phyloP scores from a whole-genome alignment of 208 protist species.

The Crithidia acanthocephali region DNA sequence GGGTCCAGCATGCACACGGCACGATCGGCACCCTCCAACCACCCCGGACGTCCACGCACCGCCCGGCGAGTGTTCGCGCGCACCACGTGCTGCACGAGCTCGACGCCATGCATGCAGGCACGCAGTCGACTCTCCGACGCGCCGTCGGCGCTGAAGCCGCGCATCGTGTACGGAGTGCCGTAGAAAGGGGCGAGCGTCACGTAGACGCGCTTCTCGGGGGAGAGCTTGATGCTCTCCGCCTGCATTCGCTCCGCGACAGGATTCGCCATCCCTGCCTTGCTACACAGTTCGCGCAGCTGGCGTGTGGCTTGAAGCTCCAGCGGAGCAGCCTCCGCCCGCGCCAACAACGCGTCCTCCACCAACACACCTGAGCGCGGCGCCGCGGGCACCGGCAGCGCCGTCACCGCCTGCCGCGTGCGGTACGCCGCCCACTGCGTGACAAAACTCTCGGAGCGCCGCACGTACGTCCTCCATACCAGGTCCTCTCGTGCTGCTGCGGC shows the following conservation, averaged over 20 bases:
- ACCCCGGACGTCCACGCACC: constrained; percentile 2
- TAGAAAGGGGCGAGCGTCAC: constrained; percentile 48
- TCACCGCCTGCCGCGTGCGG: constrained; percentile 20
- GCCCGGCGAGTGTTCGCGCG: constrained; percentile 12
- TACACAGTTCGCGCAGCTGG: constrained; percentile 41
- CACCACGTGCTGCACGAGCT: constrained; percentile 47
- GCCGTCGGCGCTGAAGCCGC: constrained; percentile 44
- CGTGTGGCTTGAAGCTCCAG: constrained; percentile 36
- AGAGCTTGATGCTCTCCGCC: neutral
- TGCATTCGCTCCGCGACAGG: neutral
- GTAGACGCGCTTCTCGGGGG: constrained; percentile 34
- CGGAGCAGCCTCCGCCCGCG: constrained; percentile 33
- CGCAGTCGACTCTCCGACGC: constrained; percentile 49
- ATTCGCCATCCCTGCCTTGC: constrained; percentile 49
- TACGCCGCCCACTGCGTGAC: constrained; percentile 5
- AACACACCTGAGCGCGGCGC: constrained; percentile 31
- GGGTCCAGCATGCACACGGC: constrained; percentile 4
- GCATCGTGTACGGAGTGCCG: constrained; percentile 74
- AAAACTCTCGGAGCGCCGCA: constrained; percentile 30
- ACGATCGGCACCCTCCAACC: constrained; percentile 19
- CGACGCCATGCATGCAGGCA: constrained; percentile 80
- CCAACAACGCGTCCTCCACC: constrained; percentile 39
- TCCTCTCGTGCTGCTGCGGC: constrained; percentile 5
- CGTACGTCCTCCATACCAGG: constrained; percentile 28
- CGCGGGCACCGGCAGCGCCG: constrained; percentile 1